Percentiles rank a stretch among this genome's conserved stretches.
Conservation (phyloP, 106 monocot genomes). For the Phalaenopsis aphrodite region DNA sequence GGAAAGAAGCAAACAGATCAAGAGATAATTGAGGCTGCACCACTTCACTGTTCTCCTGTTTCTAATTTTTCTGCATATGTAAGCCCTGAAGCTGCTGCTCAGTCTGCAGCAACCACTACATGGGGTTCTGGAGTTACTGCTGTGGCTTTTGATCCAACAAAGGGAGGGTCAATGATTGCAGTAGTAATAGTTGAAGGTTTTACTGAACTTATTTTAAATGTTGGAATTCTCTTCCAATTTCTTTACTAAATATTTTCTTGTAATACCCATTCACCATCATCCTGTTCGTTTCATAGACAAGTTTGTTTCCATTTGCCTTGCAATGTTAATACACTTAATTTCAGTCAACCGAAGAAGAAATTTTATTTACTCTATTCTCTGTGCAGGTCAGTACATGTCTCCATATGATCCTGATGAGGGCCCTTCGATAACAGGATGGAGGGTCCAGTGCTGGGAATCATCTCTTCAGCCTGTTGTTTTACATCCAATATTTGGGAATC, state of each 20-base stretch:
- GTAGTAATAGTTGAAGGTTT: constrained; percentile 99
- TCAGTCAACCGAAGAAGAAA: neutral
- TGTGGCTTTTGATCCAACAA: constrained; percentile 97
- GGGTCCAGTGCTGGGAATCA: constrained; percentile 97
- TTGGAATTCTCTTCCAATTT: neutral
- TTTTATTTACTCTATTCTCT: neutral
- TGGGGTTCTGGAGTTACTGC: constrained; percentile 99
- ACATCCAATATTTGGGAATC: constrained; percentile 98
- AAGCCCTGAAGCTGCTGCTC: constrained; percentile 91
- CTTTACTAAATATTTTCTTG: neutral
- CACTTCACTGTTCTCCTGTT: constrained; percentile 92
- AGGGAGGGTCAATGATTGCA: constrained; percentile 87
- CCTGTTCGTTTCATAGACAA: too few relatives aligned
- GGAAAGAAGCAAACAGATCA: constrained; percentile 57
- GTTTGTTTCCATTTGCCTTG: too few relatives aligned
- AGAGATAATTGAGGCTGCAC: constrained; percentile 46
- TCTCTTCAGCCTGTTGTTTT: constrained; percentile 95
- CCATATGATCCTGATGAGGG: constrained; percentile 99
- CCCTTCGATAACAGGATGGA: constrained; percentile 98
- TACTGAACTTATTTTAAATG: neutral
- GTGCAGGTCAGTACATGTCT: constrained; percentile 97
- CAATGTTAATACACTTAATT: neutral
- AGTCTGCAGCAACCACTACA: constrained; percentile 92
- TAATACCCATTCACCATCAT: too few relatives aligned
- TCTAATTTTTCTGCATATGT: constrained; percentile 99